These are phyloP conservation scores for Penicillium sp. DNA, from an alignment of 2,329 filamentous ascomycete species.

Conservation along the genomic window DNA sequence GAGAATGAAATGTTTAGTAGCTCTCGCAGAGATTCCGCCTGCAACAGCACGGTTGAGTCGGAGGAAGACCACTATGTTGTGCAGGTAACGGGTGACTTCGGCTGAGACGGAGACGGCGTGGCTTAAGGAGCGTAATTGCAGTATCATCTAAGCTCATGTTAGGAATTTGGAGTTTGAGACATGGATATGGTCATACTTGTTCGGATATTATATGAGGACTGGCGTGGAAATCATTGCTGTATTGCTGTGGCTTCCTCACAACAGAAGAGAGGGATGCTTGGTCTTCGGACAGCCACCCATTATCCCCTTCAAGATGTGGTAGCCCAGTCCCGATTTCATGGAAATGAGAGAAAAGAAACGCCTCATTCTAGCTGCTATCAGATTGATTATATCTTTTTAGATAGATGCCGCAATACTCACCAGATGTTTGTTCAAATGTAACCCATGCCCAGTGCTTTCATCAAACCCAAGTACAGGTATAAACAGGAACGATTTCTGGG, in stretches of 20 bases:
- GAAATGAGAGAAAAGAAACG: slow-evolving; percentile 83
- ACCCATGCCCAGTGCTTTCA: slow-evolving; percentile 25
- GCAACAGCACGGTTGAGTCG: slow-evolving; percentile 81
- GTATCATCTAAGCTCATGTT: slow-evolving; percentile 41
- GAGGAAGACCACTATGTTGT: slow-evolving; percentile 83
- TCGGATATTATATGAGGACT: neutral
- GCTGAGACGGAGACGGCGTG: slow-evolving; percentile 62
- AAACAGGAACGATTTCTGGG: slow-evolving; percentile 75
- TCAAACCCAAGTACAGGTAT: slow-evolving; percentile 61
- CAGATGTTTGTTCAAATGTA: slow-evolving; percentile 38
- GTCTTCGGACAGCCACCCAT: slow-evolving; percentile 34
- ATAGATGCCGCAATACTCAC: slow-evolving; percentile 22
- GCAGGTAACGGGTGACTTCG: slow-evolving; percentile 77
- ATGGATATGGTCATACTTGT: neutral
- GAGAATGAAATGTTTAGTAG: slow-evolving; percentile 71
- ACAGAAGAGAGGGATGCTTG: slow-evolving; percentile 35
- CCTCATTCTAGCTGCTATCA: slow-evolving; percentile 58
- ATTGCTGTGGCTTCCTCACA: slow-evolving; percentile 23
- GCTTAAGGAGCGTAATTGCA: slow-evolving; percentile 56
- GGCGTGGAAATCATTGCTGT: neutral
- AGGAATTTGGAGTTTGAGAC: neutral
- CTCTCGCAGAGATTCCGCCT: slow-evolving; percentile 70
- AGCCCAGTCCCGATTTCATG: slow-evolving; percentile 71
- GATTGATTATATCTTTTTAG: neutral
- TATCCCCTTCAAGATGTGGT: slow-evolving; percentile 65